Evolutionary conservation across 225 moss, liverwort and hornwort genomes (phyloP), one percentile per base, ranked within the genome.

Genomic region (Marchantia polymorpha): DNA sequence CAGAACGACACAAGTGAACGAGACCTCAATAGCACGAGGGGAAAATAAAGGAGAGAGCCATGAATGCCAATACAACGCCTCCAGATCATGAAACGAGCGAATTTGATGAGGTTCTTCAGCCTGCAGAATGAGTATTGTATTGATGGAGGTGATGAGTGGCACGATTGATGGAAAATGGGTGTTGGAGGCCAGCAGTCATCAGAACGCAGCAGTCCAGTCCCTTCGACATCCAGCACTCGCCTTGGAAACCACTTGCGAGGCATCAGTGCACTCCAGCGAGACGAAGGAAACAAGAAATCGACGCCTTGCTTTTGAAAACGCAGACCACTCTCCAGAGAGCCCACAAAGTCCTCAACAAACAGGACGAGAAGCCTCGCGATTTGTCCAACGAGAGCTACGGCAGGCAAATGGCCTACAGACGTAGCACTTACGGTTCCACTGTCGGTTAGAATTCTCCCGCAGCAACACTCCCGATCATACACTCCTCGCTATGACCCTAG

Each of bases 391-490:
- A 20, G 30, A 79, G 78, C 69, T 69, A 79, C 17, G 78, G 68
- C 53, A 69, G 47, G 78, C 78, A 51, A 12, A 31, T 69, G 52
- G 78, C 78, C 19, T 68, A 68, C 68, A 23, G 22, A 49, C 77
- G 77, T 25, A 77, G 77, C 77, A 49, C 48, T 66, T 77, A 64
- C 77, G 77, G 77, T 77, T 64, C 64, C 65, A 79, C 68, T 52
- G 26, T 79, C 69, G 78, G 78, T 79, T 56, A 68, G 78, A 68
- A 56, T 10, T 17, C 12, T 55, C 9, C 13, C 77, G 10, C 20
- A 39, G 17, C 52, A 75, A 11, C 29, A 23, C 53, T 8, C 31
- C 68, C 17, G 17, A 39, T 16, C 15, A 50, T 10, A 3, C 25
- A 17, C 15, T 64, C 39, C 39, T 39, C 5, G 39, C 39, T 39